Evolutionary conservation across 768 basidiomycete species (phyloP).

Genomic region (Sarcodon aspratus): DNA sequence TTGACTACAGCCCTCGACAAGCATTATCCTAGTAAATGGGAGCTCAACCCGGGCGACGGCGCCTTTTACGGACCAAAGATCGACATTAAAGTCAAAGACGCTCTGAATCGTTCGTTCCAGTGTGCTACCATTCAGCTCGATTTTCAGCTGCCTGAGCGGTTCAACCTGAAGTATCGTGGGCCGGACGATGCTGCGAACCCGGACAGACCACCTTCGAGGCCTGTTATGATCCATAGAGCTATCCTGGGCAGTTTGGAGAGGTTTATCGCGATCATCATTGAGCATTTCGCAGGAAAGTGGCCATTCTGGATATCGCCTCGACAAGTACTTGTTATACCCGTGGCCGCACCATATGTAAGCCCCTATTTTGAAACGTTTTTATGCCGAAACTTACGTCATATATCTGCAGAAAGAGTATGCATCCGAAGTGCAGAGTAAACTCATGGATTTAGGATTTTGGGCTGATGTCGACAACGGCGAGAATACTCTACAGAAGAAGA

Average conservation of each 20-base stretch:
- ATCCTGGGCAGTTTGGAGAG: slow-evolving; percentile 90
- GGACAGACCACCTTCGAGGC: slow-evolving; percentile 51
- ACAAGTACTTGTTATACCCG: slow-evolving; percentile 90
- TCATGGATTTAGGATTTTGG: slow-evolving; percentile 64
- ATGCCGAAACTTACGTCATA: slow-evolving; percentile 4
- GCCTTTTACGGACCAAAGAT: slow-evolving; percentile 99
- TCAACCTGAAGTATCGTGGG: slow-evolving; percentile 86
- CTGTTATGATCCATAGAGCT: slow-evolving; percentile 97
- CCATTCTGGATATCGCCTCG: slow-evolving; percentile 99
- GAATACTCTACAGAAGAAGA: slow-evolving; percentile 93
- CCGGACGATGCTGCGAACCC: slow-evolving; percentile 55
- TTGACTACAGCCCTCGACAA: slow-evolving; percentile 75
- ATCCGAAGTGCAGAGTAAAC: slow-evolving; percentile 57
- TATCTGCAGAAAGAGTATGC: slow-evolving; percentile 77
- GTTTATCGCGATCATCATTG: slow-evolving; percentile 94
- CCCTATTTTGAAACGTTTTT: neutral
- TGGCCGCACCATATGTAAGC: slow-evolving; percentile 80
- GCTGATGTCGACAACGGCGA: slow-evolving; percentile 89
- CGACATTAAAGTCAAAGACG: slow-evolving; percentile 93
- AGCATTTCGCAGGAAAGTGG: slow-evolving; percentile 98
- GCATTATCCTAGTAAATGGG: slow-evolving; percentile 83
- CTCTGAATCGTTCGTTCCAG: slow-evolving; percentile 87
- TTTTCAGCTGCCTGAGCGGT: slow-evolving; percentile 95
- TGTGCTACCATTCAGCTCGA: slow-evolving; percentile 98
- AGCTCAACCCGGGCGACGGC: slow-evolving; percentile 89